Conservation (phyloP, 208 protist species). For the Porcisia hertigi region DNA sequence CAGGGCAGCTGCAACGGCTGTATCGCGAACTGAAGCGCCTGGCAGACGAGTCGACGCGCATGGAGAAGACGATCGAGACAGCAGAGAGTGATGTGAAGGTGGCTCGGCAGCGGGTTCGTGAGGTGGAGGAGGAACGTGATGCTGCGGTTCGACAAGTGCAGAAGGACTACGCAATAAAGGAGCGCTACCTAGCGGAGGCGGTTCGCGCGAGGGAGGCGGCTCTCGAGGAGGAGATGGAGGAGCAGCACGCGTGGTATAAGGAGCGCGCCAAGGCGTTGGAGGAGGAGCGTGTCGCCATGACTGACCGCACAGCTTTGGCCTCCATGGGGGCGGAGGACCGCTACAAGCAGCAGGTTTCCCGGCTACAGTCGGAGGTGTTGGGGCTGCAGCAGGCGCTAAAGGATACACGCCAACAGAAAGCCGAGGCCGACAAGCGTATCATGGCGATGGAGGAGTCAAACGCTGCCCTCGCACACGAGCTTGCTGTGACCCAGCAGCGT, state of each 20-base stretch:
- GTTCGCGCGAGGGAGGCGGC: slow-evolving; percentile 41
- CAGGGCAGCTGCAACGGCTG: slow-evolving; percentile 75
- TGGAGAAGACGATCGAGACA: slow-evolving; percentile 42
- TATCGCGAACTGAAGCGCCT: slow-evolving; percentile 73
- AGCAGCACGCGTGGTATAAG: slow-evolving; percentile 71
- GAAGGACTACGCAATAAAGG: slow-evolving; percentile 52
- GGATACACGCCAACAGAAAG: slow-evolving; percentile 31
- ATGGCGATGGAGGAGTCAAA: slow-evolving; percentile 35
- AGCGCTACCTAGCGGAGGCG: slow-evolving; percentile 49
- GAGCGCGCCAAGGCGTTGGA: slow-evolving; percentile 43
- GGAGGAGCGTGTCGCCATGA: slow-evolving; percentile 39
- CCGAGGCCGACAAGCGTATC: slow-evolving; percentile 20
- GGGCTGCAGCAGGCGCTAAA: slow-evolving; percentile 33
- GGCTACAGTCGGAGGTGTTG: slow-evolving; percentile 47
- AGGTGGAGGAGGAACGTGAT: slow-evolving; percentile 63
- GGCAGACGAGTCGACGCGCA: slow-evolving; percentile 37
- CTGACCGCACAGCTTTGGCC: slow-evolving; percentile 30
- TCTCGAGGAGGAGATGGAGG: slow-evolving; percentile 62
- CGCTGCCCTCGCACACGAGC: slow-evolving; percentile 36
- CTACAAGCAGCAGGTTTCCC: slow-evolving; percentile 45
- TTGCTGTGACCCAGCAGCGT: slow-evolving; percentile 35
- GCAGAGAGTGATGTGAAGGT: slow-evolving; percentile 42
- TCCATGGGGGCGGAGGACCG: slow-evolving; percentile 44
- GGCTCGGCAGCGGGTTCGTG: slow-evolving; percentile 56
- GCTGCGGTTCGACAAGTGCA: slow-evolving; percentile 39